Base-by-base conservation (phyloP, 2,329 filamentous ascomycete genomes). In the Blastomyces parvus region DNA sequence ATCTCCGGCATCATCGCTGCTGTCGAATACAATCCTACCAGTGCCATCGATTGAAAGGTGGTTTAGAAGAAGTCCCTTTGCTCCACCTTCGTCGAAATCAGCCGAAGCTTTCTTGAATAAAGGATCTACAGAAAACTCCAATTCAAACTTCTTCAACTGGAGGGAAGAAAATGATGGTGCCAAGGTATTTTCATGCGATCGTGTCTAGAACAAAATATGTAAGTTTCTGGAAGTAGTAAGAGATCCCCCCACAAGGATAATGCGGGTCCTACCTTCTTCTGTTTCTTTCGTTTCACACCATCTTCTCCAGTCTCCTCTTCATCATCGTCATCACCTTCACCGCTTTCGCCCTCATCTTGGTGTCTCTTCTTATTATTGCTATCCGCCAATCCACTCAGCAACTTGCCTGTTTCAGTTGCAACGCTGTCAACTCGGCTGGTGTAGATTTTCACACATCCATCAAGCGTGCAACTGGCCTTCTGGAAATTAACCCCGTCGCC, bases 41-140 rank as follows among this genome's bases (percentile, higher is more conserved):
- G 91, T 86, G 1, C 86, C 85, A 75, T 99, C 94, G 67, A 99
- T 97, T 72, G 93, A 90, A n/a, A 99, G 82, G 76, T 99, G 93
- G 72, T 99, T 99, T 40, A 99, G 83, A 25, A 99, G 82, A 52
- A 99, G 81, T 25, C 94, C 94, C 76, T 97, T 99, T 63, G 94
- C 94, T 63, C 94, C 94, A 25, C 94, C 94, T 78, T 99, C 94
- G 73, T 99, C 94, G 68, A 99, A 99, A 78, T 99, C 94, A 53
- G 94, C 94, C 6, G 93, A 96, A 0, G 93, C 93, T 73, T 99
- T 99, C 73, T 99, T 99, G 83, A 99, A 99, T n/a, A 99, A 79
- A 2, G 94, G 94, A 72, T 99, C 94, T 5, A 99, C 93, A 0
- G 92, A 87, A 68, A 99, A 97, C 72, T 99, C 94, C 55, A 97